A percentile compares a stretch with the other conserved stretches of the same genome.
Conservation (phyloP, 2,329 filamentous ascomycete genomes). For the Ophiobolus disseminans region DNA sequence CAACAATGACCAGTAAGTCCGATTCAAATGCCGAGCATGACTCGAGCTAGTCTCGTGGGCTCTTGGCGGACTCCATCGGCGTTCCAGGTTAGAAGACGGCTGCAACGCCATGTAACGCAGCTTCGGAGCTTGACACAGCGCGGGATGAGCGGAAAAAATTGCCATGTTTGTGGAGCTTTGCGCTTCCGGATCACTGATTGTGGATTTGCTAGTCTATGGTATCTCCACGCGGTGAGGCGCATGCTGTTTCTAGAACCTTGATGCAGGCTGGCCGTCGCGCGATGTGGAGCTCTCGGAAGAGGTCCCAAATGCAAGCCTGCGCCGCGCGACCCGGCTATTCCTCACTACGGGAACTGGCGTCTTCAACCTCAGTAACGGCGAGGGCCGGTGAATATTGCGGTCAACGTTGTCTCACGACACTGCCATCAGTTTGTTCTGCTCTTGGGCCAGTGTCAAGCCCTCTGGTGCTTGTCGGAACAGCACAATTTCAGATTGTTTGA, state of each 20-base stretch:
- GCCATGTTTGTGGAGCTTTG: slow-evolving; percentile 4
- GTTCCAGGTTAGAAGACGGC: slow-evolving; percentile 15
- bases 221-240: slow-evolving; percentile 6
- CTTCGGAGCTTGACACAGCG: background rate
- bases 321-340: too few relatives aligned
- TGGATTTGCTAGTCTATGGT: slow-evolving; percentile 6
- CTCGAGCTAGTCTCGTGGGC: background rate
- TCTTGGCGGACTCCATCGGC: slow-evolving; percentile 6
- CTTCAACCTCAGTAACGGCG: too few relatives aligned
- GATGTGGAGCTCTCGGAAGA: slow-evolving; percentile 11
- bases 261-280: background rate
- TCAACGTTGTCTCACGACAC: slow-evolving; percentile 45
- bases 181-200: slow-evolving; percentile 3
- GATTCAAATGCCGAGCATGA: background rate
- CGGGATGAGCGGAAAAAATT: slow-evolving; percentile 7
- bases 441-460: slow-evolving; percentile 56
- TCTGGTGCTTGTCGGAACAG: slow-evolving; percentile 80
- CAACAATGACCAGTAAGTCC: too few relatives aligned
- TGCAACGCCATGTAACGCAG: slow-evolving; percentile 3
- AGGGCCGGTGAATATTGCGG: too few relatives aligned
- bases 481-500: slow-evolving; percentile 99
- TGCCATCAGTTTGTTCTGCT: slow-evolving; percentile 55
- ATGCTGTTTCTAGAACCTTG: slow-evolving; percentile 1
- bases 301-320: too few relatives aligned
- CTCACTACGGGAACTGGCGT: too few relatives aligned